Conservation (phyloP, 805 yeast genomes). For the Candida yuanshanica region DNA sequence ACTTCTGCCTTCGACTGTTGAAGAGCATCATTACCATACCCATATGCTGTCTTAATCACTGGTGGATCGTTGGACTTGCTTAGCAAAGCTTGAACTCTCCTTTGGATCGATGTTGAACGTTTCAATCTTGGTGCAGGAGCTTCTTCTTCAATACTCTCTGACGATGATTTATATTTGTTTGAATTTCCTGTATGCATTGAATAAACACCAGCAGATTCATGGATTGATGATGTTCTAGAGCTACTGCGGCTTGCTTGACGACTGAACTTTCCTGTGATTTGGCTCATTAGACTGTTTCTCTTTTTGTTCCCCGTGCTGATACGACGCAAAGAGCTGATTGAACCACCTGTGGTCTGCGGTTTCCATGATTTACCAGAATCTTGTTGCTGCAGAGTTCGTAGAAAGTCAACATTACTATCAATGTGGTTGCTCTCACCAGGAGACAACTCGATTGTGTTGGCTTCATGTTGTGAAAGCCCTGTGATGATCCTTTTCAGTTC, state of each 20-base stretch:
- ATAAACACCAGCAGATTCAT: constrained; percentile 19
- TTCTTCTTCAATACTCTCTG: constrained; percentile 23
- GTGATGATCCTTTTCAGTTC: constrained; percentile 25
- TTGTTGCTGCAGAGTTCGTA: constrained; percentile 31
- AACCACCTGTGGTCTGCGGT: constrained; percentile 28
- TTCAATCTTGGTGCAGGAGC: constrained; percentile 6
- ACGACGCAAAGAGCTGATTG: constrained; percentile 24
- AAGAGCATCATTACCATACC: constrained; percentile 73
- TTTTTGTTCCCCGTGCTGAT: constrained; percentile 24
- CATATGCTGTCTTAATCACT: constrained; percentile 59
- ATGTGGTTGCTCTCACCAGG: constrained; percentile 22
- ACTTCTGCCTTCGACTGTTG: constrained; percentile 4
- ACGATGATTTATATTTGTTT: constrained; percentile 14
- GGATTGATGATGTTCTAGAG: constrained; percentile 24
- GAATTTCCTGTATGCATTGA: constrained; percentile 10
- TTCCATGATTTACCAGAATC: constrained; percentile 30
- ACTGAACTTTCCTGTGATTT: constrained; percentile 24
- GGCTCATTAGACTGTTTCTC: constrained; percentile 17
- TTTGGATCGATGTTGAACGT: constrained; percentile 24
- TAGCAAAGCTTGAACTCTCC: constrained; percentile 23
- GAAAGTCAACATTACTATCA: constrained; percentile 34
- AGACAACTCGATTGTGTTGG: constrained; percentile 16
- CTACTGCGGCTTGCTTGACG: constrained; percentile 22
- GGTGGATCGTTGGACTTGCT: constrained; percentile 37
- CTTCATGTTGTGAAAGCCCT: constrained; percentile 14